A percentile compares a stretch with the other conserved stretches of the same genome.
Evolutionary conservation across 805 yeast genomes (phyloP).

Genomic region (Candida berthetii): DNA sequence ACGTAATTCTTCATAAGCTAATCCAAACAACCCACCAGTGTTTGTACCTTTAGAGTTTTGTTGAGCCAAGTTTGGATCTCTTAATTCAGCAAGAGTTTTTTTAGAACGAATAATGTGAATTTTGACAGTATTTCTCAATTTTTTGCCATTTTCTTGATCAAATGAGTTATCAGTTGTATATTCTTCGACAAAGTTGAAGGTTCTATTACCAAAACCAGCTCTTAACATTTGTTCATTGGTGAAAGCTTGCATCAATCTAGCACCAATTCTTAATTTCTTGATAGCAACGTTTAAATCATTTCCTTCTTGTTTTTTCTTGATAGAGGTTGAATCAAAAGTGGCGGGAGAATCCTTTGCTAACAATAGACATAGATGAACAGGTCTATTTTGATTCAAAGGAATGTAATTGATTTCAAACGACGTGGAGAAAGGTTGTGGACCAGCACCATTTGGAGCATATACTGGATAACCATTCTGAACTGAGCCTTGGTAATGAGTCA

Average conservation of each 20-base stretch:
- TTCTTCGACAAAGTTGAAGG: constrained; percentile 72
- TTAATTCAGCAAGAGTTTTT: constrained; percentile 60
- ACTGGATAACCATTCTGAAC: constrained; percentile 26
- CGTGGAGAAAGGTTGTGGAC: constrained; percentile 4
- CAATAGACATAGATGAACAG: constrained; percentile 74
- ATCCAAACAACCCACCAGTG: constrained; percentile 69
- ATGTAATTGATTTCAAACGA: constrained; percentile 36
- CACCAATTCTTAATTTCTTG: constrained; percentile 72
- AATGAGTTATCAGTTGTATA: constrained; percentile 47
- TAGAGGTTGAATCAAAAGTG: constrained; percentile 61
- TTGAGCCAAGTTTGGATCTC: constrained; percentile 80
- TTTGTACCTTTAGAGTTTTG: constrained; percentile 71
- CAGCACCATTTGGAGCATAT: constrained; percentile 2
- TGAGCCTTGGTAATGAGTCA: constrained; percentile 38
- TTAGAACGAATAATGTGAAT: constrained; percentile 72
- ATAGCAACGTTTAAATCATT: constrained; percentile 67
- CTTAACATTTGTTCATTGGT: constrained; percentile 86
- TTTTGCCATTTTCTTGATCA: constrained; percentile 29
- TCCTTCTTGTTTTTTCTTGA: constrained; percentile 44
- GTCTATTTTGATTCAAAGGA: constrained; percentile 60
- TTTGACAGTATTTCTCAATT: constrained; percentile 56
- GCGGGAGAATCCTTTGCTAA: constrained; percentile 73
- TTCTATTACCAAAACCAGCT: constrained; percentile 71
- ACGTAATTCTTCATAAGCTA: constrained; percentile 70
- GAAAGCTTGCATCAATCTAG: constrained; percentile 83